phyloP scores from a whole-genome alignment of 768 basidiomycete species.

The Boletus edulis region DNA sequence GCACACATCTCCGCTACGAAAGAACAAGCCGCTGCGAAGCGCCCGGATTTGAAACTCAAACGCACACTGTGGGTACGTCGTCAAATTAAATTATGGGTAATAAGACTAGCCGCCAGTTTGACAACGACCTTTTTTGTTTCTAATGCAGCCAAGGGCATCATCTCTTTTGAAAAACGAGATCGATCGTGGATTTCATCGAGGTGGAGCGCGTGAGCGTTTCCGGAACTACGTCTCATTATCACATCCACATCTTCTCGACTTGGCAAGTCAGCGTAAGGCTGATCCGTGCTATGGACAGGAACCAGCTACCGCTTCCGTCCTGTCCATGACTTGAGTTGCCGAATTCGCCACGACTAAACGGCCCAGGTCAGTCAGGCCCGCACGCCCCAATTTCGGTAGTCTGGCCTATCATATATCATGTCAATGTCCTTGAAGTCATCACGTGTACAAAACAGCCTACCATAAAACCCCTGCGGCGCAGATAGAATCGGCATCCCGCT shows the following conservation, averaged over 20 bases:
- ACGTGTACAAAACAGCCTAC: conserved; percentile 11
- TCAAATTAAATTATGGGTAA: background rate
- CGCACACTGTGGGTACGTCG: background rate
- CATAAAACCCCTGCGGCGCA: conserved; percentile 9
- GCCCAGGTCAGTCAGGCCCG: background rate
- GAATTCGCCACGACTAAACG: no score
- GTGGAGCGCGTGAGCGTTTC: no score
- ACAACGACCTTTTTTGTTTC: no score
- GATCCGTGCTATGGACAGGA: background rate
- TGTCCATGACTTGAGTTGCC: no score
- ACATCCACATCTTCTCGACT: background rate
- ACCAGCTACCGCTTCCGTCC: no score
- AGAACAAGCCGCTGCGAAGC: background rate
- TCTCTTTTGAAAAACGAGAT: background rate
- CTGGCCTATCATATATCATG: background rate
- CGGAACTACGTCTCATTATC: no score
- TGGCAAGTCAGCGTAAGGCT: background rate
- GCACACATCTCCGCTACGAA: background rate
- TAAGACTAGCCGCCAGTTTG: no score
- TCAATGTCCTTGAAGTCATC: conserved; percentile 1
- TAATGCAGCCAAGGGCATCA: no score
- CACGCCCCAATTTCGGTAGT: conserved; percentile 1
- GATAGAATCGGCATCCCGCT: background rate
- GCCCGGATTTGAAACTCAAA: background rate
- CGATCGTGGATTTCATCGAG: background rate